Percentiles rank a stretch among this genome's conserved stretches.
Conservation (phyloP, 2,329 filamentous ascomycete species). For the Dactylellina drechsleri region DNA sequence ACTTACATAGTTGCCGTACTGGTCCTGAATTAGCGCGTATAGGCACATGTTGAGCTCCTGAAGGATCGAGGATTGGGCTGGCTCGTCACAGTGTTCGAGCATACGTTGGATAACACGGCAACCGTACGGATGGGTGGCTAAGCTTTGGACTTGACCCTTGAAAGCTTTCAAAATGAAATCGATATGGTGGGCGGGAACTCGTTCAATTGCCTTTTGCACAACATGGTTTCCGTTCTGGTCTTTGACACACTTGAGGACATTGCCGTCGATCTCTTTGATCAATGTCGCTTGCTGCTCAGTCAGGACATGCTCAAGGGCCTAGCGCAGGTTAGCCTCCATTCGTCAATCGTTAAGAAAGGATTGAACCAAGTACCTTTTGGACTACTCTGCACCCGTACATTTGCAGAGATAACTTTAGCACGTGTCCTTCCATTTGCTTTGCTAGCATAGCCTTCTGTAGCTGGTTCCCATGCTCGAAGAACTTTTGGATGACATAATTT, state of each 20-base stretch:
- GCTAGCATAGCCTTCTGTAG: slow-evolving; percentile 89
- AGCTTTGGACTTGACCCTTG: slow-evolving; percentile 75
- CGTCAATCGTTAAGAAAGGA: not conserved
- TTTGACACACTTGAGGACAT: slow-evolving; percentile 80
- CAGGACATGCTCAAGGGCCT: slow-evolving; percentile 89
- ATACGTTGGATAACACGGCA: slow-evolving; percentile 94
- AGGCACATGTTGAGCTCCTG: slow-evolving; percentile 80
- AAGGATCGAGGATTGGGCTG: slow-evolving; percentile 77
- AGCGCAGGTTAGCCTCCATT: slow-evolving; percentile 15
- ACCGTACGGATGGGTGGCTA: slow-evolving; percentile 83
- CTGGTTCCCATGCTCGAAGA: slow-evolving; percentile 95
- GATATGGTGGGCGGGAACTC: slow-evolving; percentile 79
- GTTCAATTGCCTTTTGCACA: slow-evolving; percentile 89
- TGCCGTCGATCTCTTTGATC: slow-evolving; percentile 80
- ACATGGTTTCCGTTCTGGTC: slow-evolving; percentile 97
- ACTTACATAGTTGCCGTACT: slow-evolving; percentile 91
- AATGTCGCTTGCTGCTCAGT: slow-evolving; percentile 89
- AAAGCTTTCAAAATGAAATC: slow-evolving; percentile 86
- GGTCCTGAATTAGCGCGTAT: slow-evolving; percentile 78
- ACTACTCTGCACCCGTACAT: slow-evolving; percentile 96
- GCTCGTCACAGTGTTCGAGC: slow-evolving; percentile 80
- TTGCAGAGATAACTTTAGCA: slow-evolving; percentile 80
- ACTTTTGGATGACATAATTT: slow-evolving; percentile 97
- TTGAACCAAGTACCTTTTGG: slow-evolving; percentile 74
- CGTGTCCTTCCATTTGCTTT: slow-evolving; percentile 85